Conservation (phyloP, 2,329 filamentous ascomycete species). For the Nigrograna mackinnonii region DNA sequence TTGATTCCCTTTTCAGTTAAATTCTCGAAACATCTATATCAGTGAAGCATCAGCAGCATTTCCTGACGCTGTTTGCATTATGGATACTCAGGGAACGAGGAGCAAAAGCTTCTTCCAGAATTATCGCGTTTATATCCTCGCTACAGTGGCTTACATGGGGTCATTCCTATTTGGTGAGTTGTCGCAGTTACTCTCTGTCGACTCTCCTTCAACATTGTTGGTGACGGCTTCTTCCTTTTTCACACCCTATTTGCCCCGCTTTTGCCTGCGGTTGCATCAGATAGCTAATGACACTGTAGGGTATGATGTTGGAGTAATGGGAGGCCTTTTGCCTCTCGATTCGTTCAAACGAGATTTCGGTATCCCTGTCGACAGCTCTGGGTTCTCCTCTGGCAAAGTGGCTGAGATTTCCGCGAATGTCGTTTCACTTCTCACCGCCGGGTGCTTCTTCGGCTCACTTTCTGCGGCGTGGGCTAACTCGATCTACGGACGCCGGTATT, state of each 20-base stretch:
- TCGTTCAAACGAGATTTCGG: slow-evolving; percentile 47
- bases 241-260: too few species aligned
- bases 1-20: too few species aligned
- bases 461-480: slow-evolving; percentile 46
- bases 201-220: background rate
- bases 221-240: too few species aligned
- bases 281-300: too few species aligned
- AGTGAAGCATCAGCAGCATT: too few species aligned
- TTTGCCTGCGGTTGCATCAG: too few species aligned
- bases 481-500: slow-evolving; percentile 49
- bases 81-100: too few species aligned
- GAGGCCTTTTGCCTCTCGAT: slow-evolving; percentile 41
- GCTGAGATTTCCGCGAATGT: slow-evolving; percentile 63
- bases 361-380: slow-evolving; percentile 33
- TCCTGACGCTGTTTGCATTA: too few species aligned
- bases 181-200: background rate
- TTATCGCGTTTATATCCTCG: slow-evolving; percentile 49
- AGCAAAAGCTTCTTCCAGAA: slow-evolving; percentile 49
- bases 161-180: slow-evolving; percentile 45
- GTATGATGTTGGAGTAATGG: slow-evolving; percentile 49
- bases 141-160: slow-evolving; percentile 47
- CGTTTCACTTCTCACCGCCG: slow-evolving; percentile 77
- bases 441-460: slow-evolving; percentile 73
- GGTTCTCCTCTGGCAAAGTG: slow-evolving; percentile 36
- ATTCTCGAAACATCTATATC: too few species aligned